Evolutionary conservation across 2,329 filamentous ascomycete species (phyloP).

Genomic region (Trichoderma oligosporum): DNA sequence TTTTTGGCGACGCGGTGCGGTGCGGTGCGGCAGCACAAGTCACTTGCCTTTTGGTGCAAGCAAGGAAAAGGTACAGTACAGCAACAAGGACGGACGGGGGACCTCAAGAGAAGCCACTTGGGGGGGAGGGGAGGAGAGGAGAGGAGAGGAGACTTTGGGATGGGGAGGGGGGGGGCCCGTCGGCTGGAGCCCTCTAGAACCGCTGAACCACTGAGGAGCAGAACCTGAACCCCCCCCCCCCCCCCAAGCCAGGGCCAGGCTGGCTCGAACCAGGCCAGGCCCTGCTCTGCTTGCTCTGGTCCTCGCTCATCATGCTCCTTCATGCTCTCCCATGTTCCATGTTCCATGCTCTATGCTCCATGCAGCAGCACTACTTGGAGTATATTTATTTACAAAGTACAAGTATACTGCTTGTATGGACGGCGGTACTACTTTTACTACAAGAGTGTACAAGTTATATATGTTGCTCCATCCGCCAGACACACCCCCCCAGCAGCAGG

Average conservation of each 20-base stretch:
- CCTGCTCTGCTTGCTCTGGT: neutral
- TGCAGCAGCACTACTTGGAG: neutral
- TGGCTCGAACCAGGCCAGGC: conserved; percentile 1
- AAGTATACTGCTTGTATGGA: too few relatives aligned
- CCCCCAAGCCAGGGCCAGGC: neutral
- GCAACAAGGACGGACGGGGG: too few relatives aligned
- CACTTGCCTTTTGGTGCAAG: conserved; percentile 15
- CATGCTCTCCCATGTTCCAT: conserved; percentile 7
- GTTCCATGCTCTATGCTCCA: conserved; percentile 15
- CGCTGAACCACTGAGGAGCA: conserved; percentile 16
- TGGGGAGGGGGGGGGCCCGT: too few relatives aligned
- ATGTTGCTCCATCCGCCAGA: conserved; percentile 1
- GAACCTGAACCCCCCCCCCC: too few relatives aligned
- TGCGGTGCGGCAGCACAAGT: conserved; percentile 19
- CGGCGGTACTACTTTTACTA: too few relatives aligned
- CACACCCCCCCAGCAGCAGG: conserved; percentile 2
- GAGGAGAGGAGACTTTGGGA: too few relatives aligned
- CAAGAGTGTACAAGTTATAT: too few relatives aligned
- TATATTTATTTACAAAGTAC: neutral
- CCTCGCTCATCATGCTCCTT: neutral
- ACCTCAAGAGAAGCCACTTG: conserved; percentile 9
- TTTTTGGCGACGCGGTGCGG: conserved; percentile 23
- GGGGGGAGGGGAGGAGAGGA: too few relatives aligned
- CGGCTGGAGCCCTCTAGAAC: conserved; percentile 13
- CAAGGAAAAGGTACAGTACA: conserved; percentile 10